phyloP scores from a whole-genome alignment of 768 basidiomycete genomes.

The Gelatoporia subvermispora region DNA sequence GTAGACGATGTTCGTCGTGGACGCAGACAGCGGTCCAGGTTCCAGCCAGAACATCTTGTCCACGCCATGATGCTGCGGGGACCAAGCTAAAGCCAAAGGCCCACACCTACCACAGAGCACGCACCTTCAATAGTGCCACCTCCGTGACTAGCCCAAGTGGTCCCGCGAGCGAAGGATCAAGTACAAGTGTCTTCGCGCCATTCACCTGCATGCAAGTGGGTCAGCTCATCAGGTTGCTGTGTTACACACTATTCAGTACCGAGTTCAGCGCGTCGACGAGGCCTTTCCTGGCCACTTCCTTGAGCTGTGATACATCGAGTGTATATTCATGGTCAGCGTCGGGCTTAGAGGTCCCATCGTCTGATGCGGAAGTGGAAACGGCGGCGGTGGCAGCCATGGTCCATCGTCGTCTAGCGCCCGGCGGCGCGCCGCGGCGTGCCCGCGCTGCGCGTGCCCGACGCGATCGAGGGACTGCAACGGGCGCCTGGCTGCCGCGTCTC shows the following conservation, averaged over 20 bases:
- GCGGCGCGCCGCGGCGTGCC: not conserved
- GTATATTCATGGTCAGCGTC: conserved; percentile 32
- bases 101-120: not conserved
- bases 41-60: conserved; percentile 99
- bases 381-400: conserved; percentile 16
- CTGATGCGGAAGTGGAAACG: conserved; percentile 27
- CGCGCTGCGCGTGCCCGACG: not conserved
- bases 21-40: conserved; percentile 73
- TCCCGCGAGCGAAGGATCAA: conserved; percentile 83
- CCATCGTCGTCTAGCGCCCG: conserved; percentile 2
- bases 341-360: conserved; percentile 30
- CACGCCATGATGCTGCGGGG: conserved; percentile 88
- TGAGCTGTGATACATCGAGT: conserved; percentile 61
- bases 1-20: conserved; percentile 88
- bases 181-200: conserved; percentile 94
- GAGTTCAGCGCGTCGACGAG: conserved; percentile 84
- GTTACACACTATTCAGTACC: conserved; percentile 28
- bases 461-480: not conserved
- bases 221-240: not conserved
- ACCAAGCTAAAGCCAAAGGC: not conserved
- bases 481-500: not conserved
- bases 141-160: conserved; percentile 95
- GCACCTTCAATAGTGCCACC: conserved; percentile 85
- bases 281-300: conserved; percentile 75
- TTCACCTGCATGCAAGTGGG: conserved; percentile 71